Evolutionary conservation across 192 early-diverging fungal genomes (phyloP).

Genomic region (Thamnidium elegans): DNA sequence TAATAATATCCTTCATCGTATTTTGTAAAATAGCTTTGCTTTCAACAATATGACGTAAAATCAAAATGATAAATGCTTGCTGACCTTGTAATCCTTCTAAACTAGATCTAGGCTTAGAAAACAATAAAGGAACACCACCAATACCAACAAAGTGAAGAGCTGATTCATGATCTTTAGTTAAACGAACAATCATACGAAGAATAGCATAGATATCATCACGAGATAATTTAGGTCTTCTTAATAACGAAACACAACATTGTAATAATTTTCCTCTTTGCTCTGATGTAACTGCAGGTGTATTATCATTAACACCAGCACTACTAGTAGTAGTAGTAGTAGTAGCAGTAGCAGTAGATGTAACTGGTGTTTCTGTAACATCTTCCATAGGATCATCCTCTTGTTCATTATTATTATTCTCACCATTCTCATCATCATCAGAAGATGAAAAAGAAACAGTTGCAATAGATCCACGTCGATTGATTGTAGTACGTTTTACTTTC

Average conservation of each 20-base stretch:
- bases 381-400: constrained; percentile 20
- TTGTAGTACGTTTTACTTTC: constrained; percentile 2
- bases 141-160: constrained; percentile 68
- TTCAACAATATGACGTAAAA: constrained; percentile 90
- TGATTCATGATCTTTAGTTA: constrained; percentile 66
- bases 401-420: neutral
- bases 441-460: constrained; percentile 3
- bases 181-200: constrained; percentile 75
- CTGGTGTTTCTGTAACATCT: constrained; percentile 27
- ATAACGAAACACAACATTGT: constrained; percentile 34
- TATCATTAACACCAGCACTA: no score
- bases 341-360: constrained; percentile 1
- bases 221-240: constrained; percentile 37
- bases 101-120: constrained; percentile 54
- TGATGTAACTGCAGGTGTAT: constrained; percentile 1
- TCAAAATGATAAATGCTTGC: constrained; percentile 75
- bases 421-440: constrained; percentile 3
- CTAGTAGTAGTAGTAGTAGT: neutral
- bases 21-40: constrained; percentile 55
- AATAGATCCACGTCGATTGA: neutral
- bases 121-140: constrained; percentile 65
- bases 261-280: constrained; percentile 37
- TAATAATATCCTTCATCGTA: constrained; percentile 76
- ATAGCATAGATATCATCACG: constrained; percentile 63
- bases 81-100: constrained; percentile 73